These are phyloP conservation scores for Stenogyne calaminthoides DNA, from an alignment of 305 asterid species.

Conservation along the genomic window DNA sequence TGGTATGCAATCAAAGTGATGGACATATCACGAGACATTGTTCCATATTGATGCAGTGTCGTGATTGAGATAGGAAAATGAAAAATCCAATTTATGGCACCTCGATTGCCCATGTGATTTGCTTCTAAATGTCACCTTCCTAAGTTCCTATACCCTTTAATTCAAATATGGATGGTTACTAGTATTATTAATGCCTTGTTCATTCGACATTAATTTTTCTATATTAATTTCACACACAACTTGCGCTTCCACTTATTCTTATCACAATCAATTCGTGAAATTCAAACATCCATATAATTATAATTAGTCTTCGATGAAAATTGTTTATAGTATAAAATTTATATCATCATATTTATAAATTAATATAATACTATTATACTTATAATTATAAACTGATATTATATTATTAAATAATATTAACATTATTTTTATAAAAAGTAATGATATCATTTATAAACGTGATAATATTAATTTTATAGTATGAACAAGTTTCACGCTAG, in stretches of 20 bases:
- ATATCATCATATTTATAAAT: too few relatives aligned
- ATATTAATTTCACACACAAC: neutral
- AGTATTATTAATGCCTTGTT: neutral
- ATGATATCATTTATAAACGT: too few relatives aligned
- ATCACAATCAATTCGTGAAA: neutral
- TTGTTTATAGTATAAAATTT: too few relatives aligned
- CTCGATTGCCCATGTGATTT: conserved; percentile 14
- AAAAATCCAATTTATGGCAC: conserved; percentile 20
- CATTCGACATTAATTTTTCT: too few relatives aligned
- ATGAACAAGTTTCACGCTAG: too few relatives aligned
- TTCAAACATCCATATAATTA: neutral
- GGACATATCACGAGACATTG: neutral
- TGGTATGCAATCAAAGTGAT: neutral
- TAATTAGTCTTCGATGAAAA: accelerated
- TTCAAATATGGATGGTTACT: neutral
- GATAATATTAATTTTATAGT: too few relatives aligned
- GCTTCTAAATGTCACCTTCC: neutral
- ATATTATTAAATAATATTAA: too few relatives aligned
- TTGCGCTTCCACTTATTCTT: neutral
- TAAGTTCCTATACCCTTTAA: neutral
- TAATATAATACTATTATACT: too few relatives aligned
- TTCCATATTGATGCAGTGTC: neutral
- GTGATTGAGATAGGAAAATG: neutral
- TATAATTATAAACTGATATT: too few relatives aligned
- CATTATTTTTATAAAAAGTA: too few relatives aligned